Base-by-base conservation (phyloP, 179 eudicot species). In the Beta lomatogona region DNA sequence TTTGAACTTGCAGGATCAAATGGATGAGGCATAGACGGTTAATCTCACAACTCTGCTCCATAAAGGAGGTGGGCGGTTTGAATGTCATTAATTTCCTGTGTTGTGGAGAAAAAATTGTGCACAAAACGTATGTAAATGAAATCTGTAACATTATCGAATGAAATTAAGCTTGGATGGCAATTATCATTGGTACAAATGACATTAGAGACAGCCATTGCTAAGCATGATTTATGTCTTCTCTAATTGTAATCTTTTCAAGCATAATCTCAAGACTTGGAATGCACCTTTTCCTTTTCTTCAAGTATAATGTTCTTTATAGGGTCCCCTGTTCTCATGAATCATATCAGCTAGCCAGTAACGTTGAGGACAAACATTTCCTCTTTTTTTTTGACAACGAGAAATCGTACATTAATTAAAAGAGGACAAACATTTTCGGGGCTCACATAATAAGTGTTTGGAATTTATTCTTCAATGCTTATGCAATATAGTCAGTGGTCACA, bases 21-120 rank as follows among this genome's bases (percentile, higher is more conserved):
- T 84, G 75, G 89, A 86, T 18, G 89, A 86, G 85, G 89, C 83
- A 53, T 86, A 86, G 78, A 77, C 46, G 58, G 73, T 57, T 41
- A 71, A 55, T 52, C 78, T 75, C 66, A 57, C 73, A 36, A 57
- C 48, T 83, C 65, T 63, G 80, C 83, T 79, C 82, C 83, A 81
- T 65, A 79, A 76, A 76, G 84, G 83, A 84, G 86, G 85, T 36
- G 41, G 41, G 41, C 41, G 41, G 41, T 36, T 36, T 36, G 79
- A 83, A 79, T 82, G 87, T 84, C 75, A 79, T 77, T 76, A 53
- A 63, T 70, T 79, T 75, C 78, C 48, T 77, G 73, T 77, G 57
- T 45, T 81, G 71, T 81, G 76, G 52, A 73, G 18, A 65, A 45
- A 45, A 25, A 63, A 57, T 25, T 66, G 46, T 82, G 84, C 84